Base-by-base conservation (phyloP, 768 basidiomycete genomes). In the Hortiboletus flavorubellus region DNA sequence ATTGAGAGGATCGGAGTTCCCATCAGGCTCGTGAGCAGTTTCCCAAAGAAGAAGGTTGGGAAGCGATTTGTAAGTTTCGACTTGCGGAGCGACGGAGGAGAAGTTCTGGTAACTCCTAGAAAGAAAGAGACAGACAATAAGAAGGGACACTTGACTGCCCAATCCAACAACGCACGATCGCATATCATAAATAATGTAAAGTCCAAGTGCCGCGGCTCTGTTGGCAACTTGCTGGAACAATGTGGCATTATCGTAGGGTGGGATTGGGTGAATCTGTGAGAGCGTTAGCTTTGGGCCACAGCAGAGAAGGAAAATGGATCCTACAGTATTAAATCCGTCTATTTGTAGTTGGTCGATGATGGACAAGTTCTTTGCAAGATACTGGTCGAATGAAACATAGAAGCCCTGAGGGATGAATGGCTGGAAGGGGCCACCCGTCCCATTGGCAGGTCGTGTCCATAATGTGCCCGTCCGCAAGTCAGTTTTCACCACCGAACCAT, bases 161-260 rank as follows among this genome's bases (percentile, higher is more conserved):
- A 21, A 47, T 16, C 8, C 1, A 11, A 33, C 21, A 7, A 50
- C 73, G 42, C 31, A 81, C 80, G 68, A 70, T 62, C 89, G 79
- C 88, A 93, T 87, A 63, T 92, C 89, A 60, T 88, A 91, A 78
- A 91, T 84, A 35, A 92, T 69, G 63, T 86, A 91, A 4, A 83
- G 58, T 34, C 66, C 66, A 5, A 63, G 53, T 23, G 59, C 59
- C 14, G 40, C 6, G 3, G 68, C 49, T 35, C 3, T 58, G 15
- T 63, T 39, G 18, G 72, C 44, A 4, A 62, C 51, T 42, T 70
- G 50, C 38, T 64, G 21, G 30, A 66, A 60, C 9, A 29, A 70
- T 0, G 84, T 82, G 4, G 80, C 62, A 58, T 86, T 82, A 54
- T 76, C 76, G 56, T 85, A 90, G 0, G 81, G 73, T 2, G 91